phyloP scores from a whole-genome alignment of 2,329 filamentous ascomycete genomes.

The Beauveria scarabaeidicola region DNA sequence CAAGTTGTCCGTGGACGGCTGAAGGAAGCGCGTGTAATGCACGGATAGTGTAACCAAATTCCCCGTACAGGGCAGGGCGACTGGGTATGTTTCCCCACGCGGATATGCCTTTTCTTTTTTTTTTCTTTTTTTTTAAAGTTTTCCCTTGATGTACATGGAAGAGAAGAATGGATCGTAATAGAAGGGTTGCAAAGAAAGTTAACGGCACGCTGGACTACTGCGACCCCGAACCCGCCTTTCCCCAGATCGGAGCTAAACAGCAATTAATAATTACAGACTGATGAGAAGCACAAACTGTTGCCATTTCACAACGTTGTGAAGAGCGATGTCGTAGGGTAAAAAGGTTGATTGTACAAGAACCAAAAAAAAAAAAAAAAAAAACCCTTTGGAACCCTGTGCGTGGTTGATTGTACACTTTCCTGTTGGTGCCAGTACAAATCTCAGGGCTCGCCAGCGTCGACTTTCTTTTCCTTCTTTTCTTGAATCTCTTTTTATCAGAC shows the following conservation, averaged over 20 bases:
- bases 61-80: neutral
- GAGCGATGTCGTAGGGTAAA: too few species aligned
- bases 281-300: neutral
- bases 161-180: too few species aligned
- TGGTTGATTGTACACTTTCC: too few species aligned
- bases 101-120: neutral
- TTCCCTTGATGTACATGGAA: neutral
- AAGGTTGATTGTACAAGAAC: too few species aligned
- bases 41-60: neutral
- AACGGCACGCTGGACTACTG: neutral
- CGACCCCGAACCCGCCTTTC: conserved; percentile 1
- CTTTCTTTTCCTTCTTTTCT: neutral
- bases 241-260: conserved; percentile 4
- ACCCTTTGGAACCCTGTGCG: too few species aligned
- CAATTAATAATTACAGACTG: neutral
- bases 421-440: neutral
- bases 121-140: neutral
- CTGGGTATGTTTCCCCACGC: neutral
- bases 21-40: neutral
- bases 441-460: neutral
- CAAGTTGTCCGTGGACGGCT: conserved; percentile 1
- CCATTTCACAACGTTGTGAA: too few species aligned
- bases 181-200: neutral
- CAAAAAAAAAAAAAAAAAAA: neutral
- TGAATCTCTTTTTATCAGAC: neutral